Evolutionary conservation across 805 yeast genomes (phyloP), one percentile per base, ranked within the genome.

Genomic region (Kazachstania africana): DNA sequence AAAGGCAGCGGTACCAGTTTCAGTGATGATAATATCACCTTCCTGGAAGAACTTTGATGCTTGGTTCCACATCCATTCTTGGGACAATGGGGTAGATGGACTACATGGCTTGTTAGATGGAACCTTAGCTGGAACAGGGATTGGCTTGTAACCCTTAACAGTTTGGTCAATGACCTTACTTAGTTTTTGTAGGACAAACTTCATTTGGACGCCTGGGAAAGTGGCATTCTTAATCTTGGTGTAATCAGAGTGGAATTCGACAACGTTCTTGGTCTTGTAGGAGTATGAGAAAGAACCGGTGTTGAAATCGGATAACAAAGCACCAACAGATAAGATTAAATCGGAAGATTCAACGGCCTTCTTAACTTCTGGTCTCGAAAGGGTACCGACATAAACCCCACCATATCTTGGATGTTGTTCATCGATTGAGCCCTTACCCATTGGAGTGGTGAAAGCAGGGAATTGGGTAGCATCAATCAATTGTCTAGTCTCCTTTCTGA

Each of bases 351-450:
- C n/a, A n/a, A n/a, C n/a, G n/a, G n/a, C n/a, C n/a, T n/a, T n/a
- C n/a, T n/a, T n/a, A n/a, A n/a, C n/a, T n/a, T n/a, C n/a, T n/a
- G n/a, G n/a, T n/a, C n/a, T n/a, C n/a, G n/a, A n/a, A n/a, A n/a
- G n/a, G n/a, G 78, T 65, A 44, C 94, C 94, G 33, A 80, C 79
- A 51, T 81, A 81, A 34, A 76, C 81, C 57, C 93, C 93, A 42
- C 81, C 83, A 55, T 70, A 81, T 57, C 81, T 63, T 36, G 72
- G 69, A 51, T 72, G 65, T 36, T 65, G 65, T 59, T 81, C 94
- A 57, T 78, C 74, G 44, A 80, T 70, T 16, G 72, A 65, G 34
- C 82, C 77, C 58, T 81, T 81, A 58, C 93, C 93, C 87, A 81
- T 78, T 43, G 94, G 93, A 26, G 94, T 81, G 34, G 77, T 75